These are phyloP conservation scores for Populus nigra DNA, from an alignment of 345 rosid genomes.

Conservation along the genomic window DNA sequence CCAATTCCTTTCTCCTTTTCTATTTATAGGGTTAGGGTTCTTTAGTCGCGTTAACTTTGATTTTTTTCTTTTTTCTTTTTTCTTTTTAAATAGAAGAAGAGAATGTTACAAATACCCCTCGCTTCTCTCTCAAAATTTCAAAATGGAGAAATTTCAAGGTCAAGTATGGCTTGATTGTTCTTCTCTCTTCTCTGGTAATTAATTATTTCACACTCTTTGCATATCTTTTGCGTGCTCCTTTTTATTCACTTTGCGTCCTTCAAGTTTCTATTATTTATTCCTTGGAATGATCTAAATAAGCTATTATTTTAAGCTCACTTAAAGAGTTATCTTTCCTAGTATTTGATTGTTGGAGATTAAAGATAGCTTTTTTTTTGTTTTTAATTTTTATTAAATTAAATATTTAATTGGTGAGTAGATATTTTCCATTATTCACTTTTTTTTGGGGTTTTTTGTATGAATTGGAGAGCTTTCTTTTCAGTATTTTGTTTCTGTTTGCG, in stretches of 20 bases:
- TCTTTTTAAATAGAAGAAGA: neutral
- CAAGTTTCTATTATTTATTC: neutral
- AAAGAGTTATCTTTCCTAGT: neutral
- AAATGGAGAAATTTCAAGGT: slow-evolving; percentile 28
- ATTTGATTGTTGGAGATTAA: neutral
- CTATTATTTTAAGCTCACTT: neutral
- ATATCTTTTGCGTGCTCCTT: slow-evolving; percentile 5
- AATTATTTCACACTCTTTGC: neutral
- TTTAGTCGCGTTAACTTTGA: slow-evolving; percentile 17
- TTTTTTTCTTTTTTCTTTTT: neutral
- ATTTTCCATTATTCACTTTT: neutral
- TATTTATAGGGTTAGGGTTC: slow-evolving; percentile 55
- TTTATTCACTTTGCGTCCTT: neutral
- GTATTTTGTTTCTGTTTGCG: neutral
- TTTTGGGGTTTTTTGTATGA: neutral
- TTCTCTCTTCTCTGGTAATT: slow-evolving; percentile 40
- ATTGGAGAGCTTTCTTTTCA: neutral
- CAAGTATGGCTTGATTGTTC: slow-evolving; percentile 44
- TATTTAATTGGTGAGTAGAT: neutral
- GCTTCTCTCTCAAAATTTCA: slow-evolving; percentile 9
- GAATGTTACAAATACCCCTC: slow-evolving; percentile 18
- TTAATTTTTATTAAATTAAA: neutral
- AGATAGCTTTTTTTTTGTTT: neutral
- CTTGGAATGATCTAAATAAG: neutral
- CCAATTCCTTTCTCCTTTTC: slow-evolving; percentile 12